Conservation (phyloP, 2,329 filamentous ascomycete species). For the Amesomyces nigricolor region DNA sequence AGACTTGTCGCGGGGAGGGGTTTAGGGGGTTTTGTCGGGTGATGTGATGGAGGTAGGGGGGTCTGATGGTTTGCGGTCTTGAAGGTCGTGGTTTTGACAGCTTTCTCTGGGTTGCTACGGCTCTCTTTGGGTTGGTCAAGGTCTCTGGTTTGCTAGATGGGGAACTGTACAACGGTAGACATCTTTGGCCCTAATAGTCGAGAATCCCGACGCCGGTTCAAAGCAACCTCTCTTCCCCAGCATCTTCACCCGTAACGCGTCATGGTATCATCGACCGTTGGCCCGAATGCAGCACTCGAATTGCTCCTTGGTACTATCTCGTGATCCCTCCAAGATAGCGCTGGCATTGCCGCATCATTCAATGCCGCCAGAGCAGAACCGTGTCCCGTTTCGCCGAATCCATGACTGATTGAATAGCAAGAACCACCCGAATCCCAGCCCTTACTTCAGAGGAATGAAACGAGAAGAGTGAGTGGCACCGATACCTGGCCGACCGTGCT, state of each 20-base stretch:
- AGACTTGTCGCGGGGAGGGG: conserved; percentile 9
- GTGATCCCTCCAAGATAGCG: conserved; percentile 24
- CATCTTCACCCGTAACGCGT: neutral
- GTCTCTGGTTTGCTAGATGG: too few relatives aligned
- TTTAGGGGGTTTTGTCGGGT: conserved; percentile 15
- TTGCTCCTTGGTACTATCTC: conserved; percentile 27
- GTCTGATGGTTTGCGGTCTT: too few relatives aligned
- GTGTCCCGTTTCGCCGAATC: conserved; percentile 52
- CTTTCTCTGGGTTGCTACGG: too few relatives aligned
- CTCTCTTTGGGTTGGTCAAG: too few relatives aligned
- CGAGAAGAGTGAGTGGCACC: conserved; percentile 99
- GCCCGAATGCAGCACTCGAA: conserved; percentile 24
- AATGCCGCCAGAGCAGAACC: conserved; percentile 42
- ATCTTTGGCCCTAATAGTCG: too few relatives aligned
- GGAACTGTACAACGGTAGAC: too few relatives aligned
- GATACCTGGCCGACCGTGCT: conserved; percentile 99
- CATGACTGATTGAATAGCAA: conserved; percentile 48
- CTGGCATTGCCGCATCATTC: conserved; percentile 21
- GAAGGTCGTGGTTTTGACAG: too few relatives aligned
- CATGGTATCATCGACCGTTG: conserved; percentile 8
- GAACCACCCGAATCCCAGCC: conserved; percentile 45
- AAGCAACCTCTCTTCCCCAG: neutral
- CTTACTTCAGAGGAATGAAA: conserved; percentile 99
- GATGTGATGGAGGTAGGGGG: too few relatives aligned
- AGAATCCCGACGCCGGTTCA: neutral